Percentiles rank a stretch among this genome's conserved stretches.
Evolutionary conservation across 108 stramenopile genomes (phyloP).

Genomic region (Stephanodiscus triporus): DNA sequence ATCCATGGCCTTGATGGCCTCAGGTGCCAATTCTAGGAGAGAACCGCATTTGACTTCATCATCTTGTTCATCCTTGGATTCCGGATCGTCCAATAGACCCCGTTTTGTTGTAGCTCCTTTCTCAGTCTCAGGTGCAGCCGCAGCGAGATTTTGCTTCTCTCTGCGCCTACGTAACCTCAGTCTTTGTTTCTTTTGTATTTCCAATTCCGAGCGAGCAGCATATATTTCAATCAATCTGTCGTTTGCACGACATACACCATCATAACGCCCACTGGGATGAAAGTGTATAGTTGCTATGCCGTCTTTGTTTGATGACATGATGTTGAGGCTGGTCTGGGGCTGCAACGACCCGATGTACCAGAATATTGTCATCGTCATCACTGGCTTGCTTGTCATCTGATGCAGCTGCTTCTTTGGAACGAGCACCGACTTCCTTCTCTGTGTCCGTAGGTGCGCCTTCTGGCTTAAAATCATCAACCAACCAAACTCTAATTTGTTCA

Average conservation of each 20-base stretch:
- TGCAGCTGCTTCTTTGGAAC: not conserved
- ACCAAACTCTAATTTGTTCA: conserved; percentile 89
- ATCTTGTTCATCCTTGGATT: conserved; percentile 61
- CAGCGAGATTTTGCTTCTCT: conserved; percentile 67
- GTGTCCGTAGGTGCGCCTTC: conserved; percentile 6
- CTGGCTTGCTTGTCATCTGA: conserved; percentile 4
- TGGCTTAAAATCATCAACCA: conserved; percentile 41
- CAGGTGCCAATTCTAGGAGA: conserved; percentile 37
- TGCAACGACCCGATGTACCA: conserved; percentile 70
- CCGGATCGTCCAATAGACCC: conserved; percentile 80
- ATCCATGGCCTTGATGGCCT: conserved; percentile 84
- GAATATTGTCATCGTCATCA: conserved; percentile 59
- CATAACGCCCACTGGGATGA: conserved; percentile 75
- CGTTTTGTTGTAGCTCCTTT: conserved; percentile 54
- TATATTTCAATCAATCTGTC: conserved; percentile 86
- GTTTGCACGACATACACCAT: conserved; percentile 74
- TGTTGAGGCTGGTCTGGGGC: conserved; percentile 65
- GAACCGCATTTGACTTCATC: conserved; percentile 26
- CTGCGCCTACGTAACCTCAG: conserved; percentile 72
- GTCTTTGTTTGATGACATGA: conserved; percentile 53
- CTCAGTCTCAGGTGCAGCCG: conserved; percentile 31
- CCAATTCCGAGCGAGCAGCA: conserved; percentile 63
- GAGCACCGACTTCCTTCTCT: conserved; percentile 3
- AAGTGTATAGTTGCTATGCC: conserved; percentile 70
- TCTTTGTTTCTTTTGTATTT: conserved; percentile 83